Evolutionary conservation across 2,329 filamentous ascomycete species (phyloP).

Genomic region (Pyricularia sp.): DNA sequence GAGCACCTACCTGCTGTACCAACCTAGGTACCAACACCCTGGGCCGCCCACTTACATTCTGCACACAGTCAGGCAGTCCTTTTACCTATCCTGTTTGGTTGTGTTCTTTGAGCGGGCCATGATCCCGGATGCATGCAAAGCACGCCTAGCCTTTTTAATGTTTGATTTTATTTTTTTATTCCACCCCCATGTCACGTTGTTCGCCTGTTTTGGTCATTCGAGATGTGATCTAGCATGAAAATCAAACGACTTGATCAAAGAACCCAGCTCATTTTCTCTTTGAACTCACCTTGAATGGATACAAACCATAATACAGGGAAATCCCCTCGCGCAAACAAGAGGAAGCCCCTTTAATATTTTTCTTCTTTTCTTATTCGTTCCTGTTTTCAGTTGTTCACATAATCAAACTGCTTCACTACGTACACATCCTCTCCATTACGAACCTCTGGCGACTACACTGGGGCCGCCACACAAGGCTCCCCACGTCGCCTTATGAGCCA

Average conservation of each 20-base stretch:
- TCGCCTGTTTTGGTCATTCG: neutral
- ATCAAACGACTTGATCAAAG: neutral
- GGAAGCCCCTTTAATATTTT: neutral
- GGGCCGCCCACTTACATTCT: neutral
- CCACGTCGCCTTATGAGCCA: neutral
- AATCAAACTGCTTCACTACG: neutral
- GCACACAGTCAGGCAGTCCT: neutral
- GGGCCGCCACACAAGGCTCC: neutral
- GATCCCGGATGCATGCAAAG: neutral
- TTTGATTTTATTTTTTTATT: neutral
- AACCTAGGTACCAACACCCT: neutral
- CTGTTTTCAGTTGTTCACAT: neutral
- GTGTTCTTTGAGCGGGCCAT: neutral
- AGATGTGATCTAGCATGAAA: neutral
- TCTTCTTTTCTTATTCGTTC: no score
- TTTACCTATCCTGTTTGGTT: neutral
- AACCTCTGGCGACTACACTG: neutral
- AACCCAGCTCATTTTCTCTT: neutral
- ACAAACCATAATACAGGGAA: neutral
- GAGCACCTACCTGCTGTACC: neutral
- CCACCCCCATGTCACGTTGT: neutral
- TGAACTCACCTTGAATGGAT: neutral
- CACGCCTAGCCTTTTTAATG: neutral
- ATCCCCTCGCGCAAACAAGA: neutral
- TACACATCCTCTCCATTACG: neutral